phyloP scores from a whole-genome alignment of 2,329 filamentous ascomycete genomes.

The Colletotrichum sp. region DNA sequence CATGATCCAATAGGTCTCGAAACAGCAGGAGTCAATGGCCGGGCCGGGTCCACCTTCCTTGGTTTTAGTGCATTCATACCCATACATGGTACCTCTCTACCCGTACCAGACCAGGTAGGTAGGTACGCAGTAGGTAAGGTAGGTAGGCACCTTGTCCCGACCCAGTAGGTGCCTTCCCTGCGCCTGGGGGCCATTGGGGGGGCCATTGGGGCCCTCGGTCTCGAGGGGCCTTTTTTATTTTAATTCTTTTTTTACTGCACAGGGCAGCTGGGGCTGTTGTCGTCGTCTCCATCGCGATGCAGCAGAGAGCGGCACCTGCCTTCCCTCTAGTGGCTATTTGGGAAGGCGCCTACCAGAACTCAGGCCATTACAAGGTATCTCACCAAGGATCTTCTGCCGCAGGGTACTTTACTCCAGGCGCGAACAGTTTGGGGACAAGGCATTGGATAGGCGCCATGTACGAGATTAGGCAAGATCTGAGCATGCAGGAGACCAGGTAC shows the following conservation, averaged over 20 bases:
- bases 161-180: not conserved
- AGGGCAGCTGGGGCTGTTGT: not conserved
- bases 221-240: not conserved
- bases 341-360: not conserved
- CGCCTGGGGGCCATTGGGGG: not conserved
- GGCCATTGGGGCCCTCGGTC: not conserved
- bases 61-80: not conserved
- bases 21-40: slow-evolving; percentile 17
- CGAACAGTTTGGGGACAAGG: not conserved
- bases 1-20: slow-evolving; percentile 5
- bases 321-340: not conserved
- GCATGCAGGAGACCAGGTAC: not conserved
- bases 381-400: not conserved
- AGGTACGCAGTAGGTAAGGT: not conserved
- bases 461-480: not conserved
- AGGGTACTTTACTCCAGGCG: slow-evolving; percentile 9
- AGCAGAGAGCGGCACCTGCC: not conserved
- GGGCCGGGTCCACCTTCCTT: slow-evolving; percentile 9
- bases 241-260: not conserved
- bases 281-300: not conserved
- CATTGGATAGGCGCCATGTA: not conserved
- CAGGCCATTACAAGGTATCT: not conserved
- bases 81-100: not conserved
- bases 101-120: not conserved
- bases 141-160: not conserved